A percentile compares a stretch with the other conserved stretches of the same genome.
These are phyloP conservation scores for Yamadazyma olivae DNA, from an alignment of 805 yeast genomes.

Conservation along the genomic window DNA sequence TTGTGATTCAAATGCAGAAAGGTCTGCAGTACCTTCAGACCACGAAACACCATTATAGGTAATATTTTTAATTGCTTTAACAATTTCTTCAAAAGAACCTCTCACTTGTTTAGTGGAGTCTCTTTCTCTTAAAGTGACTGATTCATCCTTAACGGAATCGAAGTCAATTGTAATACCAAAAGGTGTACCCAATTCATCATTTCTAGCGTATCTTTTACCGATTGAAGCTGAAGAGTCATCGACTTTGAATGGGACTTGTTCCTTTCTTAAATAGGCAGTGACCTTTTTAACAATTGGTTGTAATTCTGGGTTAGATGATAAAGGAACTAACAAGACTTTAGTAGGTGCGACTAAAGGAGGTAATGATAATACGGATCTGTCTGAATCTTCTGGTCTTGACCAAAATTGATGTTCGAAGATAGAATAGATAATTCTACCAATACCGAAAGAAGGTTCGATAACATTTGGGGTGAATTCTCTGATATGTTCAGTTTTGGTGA, in stretches of 20 bases:
- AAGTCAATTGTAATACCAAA: slow-evolving; percentile 97
- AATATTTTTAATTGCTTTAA: slow-evolving; percentile 69
- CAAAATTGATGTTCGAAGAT: slow-evolving; percentile 94
- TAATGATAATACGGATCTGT: slow-evolving; percentile 83
- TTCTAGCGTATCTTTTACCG: slow-evolving; percentile 97
- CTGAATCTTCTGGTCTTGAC: slow-evolving; percentile 86
- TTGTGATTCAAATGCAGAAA: slow-evolving; percentile 73
- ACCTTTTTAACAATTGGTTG: slow-evolving; percentile 71
- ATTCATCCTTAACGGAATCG: slow-evolving; percentile 81
- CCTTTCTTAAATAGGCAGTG: slow-evolving; percentile 66
- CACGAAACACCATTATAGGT: slow-evolving; percentile 75
- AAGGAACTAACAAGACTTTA: slow-evolving; percentile 91
- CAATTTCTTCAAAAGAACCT: slow-evolving; percentile 73
- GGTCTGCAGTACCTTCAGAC: slow-evolving; percentile 77
- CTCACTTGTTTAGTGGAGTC: slow-evolving; percentile 96
- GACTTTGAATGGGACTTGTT: slow-evolving; percentile 89
- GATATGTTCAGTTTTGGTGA: slow-evolving; percentile 79
- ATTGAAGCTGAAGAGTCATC: slow-evolving; percentile 97
- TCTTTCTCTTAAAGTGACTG: slow-evolving; percentile 95
- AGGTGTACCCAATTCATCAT: slow-evolving; percentile 98
- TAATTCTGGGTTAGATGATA: slow-evolving; percentile 79
- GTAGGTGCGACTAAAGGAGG: slow-evolving; percentile 97
- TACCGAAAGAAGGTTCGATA: slow-evolving; percentile 98
- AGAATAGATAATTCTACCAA: slow-evolving; percentile 94
- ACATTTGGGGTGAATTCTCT: slow-evolving; percentile 97